Base-by-base conservation (phyloP, 2,329 filamentous ascomycete genomes). In the Aspergillus brasiliensis region DNA sequence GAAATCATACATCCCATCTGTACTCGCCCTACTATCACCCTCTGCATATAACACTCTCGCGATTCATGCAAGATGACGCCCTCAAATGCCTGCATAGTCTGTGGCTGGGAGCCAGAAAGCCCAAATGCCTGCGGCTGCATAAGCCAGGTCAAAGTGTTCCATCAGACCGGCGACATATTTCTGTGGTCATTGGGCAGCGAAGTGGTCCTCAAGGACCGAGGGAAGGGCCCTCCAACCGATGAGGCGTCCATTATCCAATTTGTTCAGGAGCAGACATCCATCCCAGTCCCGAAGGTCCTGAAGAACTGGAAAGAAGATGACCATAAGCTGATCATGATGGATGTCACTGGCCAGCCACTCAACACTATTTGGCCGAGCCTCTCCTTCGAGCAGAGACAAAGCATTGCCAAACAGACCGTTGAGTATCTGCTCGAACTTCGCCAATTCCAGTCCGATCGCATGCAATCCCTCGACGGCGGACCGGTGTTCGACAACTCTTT, bases 141-240 rank as follows among this genome's bases (percentile, higher is more conserved):
- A 44, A 62, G 60, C 38, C 25, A 55, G 5, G 15, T 58, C 49
- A 62, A 62, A 17, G 21, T 62, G 21, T 58, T 63, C 63, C 72
- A 71, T 51, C 67, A 58, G 17, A 65, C 60, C 3, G 57, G 64
- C 51, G 55, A 71, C 44, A 67, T 69, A 13, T 71, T 66, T 1
- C 66, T 69, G 13, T 75, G 72, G 72, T 68, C 66, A 3, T 25
- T 74, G 21, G 72, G 73, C 3, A 70, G 70, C n/a, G 62, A 67
- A 0, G 47, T 71, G 25, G 67, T 74, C 19, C 37, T 74, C 5
- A 75, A 74, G 62, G 71, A 74, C 31, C 60, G 53, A 34, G 58
- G 66, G 7, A 1, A 57, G 47, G 60, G 11, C 8, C 52, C 48
- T 44, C 57, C 62, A 11, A 62, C 55, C 15, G 34, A 37, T 27